A percentile compares a stretch with the other conserved stretches of the same genome.
These are phyloP conservation scores for Flaveria trinervia DNA, from an alignment of 129 eudicot species.

Conservation along the genomic window DNA sequence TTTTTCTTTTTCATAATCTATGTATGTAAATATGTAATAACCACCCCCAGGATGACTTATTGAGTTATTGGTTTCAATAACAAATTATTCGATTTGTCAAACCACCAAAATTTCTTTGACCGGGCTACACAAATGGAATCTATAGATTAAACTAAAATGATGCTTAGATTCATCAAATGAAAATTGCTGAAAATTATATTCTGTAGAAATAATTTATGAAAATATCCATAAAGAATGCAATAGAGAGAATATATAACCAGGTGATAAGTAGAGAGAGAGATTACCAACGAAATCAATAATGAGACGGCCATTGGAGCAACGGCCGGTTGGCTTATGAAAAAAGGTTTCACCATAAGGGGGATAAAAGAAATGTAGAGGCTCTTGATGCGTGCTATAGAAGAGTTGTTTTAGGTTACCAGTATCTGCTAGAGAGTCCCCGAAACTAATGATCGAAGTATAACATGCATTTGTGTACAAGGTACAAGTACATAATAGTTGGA, in stretches of 20 bases:
- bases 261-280: background rate
- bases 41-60: too few relatives aligned
- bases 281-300: conserved; percentile 38
- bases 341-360: conserved; percentile 36
- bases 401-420: conserved; percentile 31
- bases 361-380: conserved; percentile 15
- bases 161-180: background rate
- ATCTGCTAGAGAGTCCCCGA: conserved; percentile 35
- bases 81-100: too few relatives aligned
- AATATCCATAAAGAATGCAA: background rate
- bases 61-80: too few relatives aligned
- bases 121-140: too few relatives aligned
- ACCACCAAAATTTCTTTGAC: too few relatives aligned
- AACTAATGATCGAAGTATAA: conserved; percentile 51
- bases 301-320: conserved; percentile 44
- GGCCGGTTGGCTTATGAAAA: conserved; percentile 35
- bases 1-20: too few relatives aligned
- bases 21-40: too few relatives aligned
- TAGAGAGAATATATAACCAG: background rate
- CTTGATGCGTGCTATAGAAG: background rate
- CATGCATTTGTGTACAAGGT: conserved; percentile 27
- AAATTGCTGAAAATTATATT: background rate
- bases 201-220: background rate
- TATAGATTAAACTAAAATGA: background rate
- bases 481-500: conserved; percentile 1